Evolutionary conservation across 2,329 filamentous ascomycete species (phyloP).

Genomic region (Fusarium oxysporum): DNA sequence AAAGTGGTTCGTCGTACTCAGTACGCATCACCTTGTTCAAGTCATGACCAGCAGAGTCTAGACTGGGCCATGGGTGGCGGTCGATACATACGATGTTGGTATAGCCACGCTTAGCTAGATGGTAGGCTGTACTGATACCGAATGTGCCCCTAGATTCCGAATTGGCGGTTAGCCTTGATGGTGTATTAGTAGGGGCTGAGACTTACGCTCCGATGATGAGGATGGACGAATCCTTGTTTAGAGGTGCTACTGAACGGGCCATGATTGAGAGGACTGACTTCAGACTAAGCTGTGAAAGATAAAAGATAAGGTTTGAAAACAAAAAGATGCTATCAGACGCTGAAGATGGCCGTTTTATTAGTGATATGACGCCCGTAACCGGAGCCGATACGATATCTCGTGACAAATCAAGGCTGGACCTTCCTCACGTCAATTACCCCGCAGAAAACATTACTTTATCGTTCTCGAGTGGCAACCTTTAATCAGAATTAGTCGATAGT

Average conservation of each 20-base stretch:
- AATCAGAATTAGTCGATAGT: not conserved
- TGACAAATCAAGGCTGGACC: not conserved
- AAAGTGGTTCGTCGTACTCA: conserved; percentile 11
- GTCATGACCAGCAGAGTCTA: conserved; percentile 36
- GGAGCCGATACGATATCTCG: not conserved
- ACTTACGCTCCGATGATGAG: conserved; percentile 10
- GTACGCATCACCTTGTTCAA: conserved; percentile 33
- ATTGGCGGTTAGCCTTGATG: not conserved
- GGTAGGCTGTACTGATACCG: conserved; percentile 10
- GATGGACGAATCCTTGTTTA: conserved; percentile 1
- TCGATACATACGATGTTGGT: conserved; percentile 31
- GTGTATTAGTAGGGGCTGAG: accelerated
- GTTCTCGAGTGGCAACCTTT: not conserved
- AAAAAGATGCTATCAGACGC: not conserved
- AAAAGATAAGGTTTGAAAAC: not conserved
- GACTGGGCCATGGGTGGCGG: conserved; percentile 33
- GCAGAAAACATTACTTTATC: not conserved
- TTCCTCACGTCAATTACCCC: not conserved
- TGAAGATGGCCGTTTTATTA: not conserved
- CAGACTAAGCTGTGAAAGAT: not conserved
- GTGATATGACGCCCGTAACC: not conserved
- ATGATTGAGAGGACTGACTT: not conserved
- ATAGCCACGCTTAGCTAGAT: conserved; percentile 26
- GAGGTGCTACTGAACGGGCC: not conserved
- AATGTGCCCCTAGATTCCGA: not conserved